Evolutionary conservation across 2,329 filamentous ascomycete genomes (phyloP), one percentile per base, ranked within the genome.

Genomic region (Apiospora rasikravindrae): DNA sequence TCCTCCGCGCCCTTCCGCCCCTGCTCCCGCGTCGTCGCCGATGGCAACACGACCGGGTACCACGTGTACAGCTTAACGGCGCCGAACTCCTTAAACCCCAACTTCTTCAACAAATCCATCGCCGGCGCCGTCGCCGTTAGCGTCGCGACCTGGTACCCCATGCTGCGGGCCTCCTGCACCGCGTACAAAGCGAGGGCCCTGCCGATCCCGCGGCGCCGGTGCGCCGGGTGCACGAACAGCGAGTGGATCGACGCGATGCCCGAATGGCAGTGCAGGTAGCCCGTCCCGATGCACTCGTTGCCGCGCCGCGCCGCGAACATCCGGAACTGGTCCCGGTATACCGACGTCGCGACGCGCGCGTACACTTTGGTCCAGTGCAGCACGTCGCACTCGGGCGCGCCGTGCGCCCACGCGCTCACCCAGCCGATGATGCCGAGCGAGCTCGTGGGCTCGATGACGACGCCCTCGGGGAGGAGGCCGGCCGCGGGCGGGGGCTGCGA

Each of bases 201-300:
- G 1, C 71, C 74, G n/a, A 74, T 69, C 16, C 71, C 73, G 4
- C 33, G 67, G 4, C 61, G 33, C 37, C 74, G 37, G 37, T 44
- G 57, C 24, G 44, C 68, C 3, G 74, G 74, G 29, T 40, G 22
- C 19, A 75, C 74, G 40, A 71, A 51, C 2, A 75, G 68, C 24
- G 73, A 70, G 69, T 75, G 74, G 49, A 75, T 69, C 1, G 74
- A 68, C 19, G 74, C 73, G 16, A 74, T 49, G 29, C 73, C 74
- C 13, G 67, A 69, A 67, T 69, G 73, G 67, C 71, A 67, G 57
- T 75, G 74, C 37, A 75, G 40, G 51, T 72, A 73, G 40, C 72
- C 71, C 8, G 72, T 73, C 14, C 72, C 73, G 19, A 72, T 61
- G 37, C 37, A 16, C 44, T 33, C 26, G 29, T 19, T 29, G 37